These are phyloP conservation scores for Ophiostoma ulmi DNA, from an alignment of 2,329 filamentous ascomycete species.

Conservation along the genomic window DNA sequence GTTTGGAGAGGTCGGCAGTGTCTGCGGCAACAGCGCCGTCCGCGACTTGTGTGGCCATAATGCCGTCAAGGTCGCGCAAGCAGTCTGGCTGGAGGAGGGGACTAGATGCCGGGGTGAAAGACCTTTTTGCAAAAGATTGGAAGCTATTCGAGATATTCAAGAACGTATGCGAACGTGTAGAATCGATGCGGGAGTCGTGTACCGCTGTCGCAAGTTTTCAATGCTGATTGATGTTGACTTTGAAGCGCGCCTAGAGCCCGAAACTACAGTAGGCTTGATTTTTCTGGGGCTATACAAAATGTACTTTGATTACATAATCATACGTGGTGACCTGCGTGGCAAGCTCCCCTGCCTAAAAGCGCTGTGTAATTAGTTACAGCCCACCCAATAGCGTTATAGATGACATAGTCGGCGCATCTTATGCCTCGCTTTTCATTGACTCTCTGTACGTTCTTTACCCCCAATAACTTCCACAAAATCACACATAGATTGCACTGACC, in stretches of 20 bases:
- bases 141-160: not conserved
- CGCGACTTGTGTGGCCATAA: conserved; percentile 34
- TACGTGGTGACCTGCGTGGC: not conserved
- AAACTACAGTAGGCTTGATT: not conserved
- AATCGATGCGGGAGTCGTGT: not conserved
- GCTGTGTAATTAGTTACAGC: conserved; percentile 7
- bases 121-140: not conserved
- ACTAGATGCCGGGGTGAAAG: not conserved
- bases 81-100: not conserved
- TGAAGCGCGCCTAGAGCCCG: not conserved
- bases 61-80: not conserved
- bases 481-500: too few relatives aligned
- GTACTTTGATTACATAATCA: not conserved
- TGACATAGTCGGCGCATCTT: not conserved
- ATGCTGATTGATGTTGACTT: not conserved
- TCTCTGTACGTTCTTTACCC: too few relatives aligned
- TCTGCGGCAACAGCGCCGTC: conserved; percentile 28
- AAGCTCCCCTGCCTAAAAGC: conserved; percentile 12
- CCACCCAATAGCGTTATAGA: not conserved
- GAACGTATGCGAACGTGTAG: not conserved
- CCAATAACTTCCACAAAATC: too few relatives aligned
- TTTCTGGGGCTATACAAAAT: conserved; percentile 3
- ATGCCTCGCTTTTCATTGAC: not conserved
- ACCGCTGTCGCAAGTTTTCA: not conserved
- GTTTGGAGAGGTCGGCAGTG: conserved; percentile 33